phyloP scores from a whole-genome alignment of 306 rosid species.

The Prosopis cineraria region DNA sequence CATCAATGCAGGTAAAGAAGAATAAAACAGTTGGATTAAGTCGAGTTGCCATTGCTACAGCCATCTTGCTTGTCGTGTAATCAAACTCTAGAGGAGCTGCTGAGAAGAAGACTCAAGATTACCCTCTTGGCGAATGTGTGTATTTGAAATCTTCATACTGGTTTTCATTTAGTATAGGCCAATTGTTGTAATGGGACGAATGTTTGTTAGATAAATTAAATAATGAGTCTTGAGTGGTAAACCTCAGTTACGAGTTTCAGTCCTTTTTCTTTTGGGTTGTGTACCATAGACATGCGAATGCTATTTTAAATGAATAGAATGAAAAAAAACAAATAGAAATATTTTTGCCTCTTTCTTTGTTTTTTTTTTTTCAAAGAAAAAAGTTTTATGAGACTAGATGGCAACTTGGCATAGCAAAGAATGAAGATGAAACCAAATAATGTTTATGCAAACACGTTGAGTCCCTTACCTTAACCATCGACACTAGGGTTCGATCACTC shows the following conservation, averaged over 20 bases:
- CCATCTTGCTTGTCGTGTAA: conserved; percentile 8
- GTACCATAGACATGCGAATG: conserved; percentile 15
- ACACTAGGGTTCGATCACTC: no score
- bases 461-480: no score
- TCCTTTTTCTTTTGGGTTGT: background rate
- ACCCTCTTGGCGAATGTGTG: background rate
- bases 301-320: background rate
- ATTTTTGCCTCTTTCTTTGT: no score
- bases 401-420: no score
- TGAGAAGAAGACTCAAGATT: conserved; percentile 14
- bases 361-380: no score
- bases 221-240: conserved; percentile 31
- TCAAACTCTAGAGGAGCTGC: conserved; percentile 19
- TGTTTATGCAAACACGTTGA: no score
- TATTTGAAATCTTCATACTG: conserved; percentile 15
- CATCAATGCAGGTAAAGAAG: conserved; percentile 49
- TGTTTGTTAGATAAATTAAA: conserved; percentile 27
- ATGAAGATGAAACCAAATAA: no score
- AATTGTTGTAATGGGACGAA: conserved; percentile 27
- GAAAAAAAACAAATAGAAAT: no score
- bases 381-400: no score
- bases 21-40: conserved; percentile 24
- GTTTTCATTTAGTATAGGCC: conserved; percentile 33
- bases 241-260: conserved; percentile 15
- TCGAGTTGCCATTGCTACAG: background rate